phyloP scores from a whole-genome alignment of 495 filamentous ascomycete species.

The Terfezia claveryi region DNA sequence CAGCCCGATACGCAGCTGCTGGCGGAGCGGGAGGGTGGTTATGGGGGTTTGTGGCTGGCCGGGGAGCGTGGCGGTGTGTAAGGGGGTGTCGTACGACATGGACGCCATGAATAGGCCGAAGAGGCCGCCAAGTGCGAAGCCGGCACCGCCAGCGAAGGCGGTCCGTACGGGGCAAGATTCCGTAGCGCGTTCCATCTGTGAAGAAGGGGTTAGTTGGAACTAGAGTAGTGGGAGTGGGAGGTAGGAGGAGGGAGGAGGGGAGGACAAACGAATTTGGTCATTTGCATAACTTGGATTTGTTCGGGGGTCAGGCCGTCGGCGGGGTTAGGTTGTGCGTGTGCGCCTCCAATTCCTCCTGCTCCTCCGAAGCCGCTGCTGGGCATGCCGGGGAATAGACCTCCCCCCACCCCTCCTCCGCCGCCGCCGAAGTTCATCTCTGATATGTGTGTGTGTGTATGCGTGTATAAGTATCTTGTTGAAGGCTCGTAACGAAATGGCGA shows the following conservation, averaged over 20 bases:
- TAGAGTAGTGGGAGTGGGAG: background rate
- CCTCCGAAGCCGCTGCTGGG: background rate
- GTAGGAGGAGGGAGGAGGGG: background rate
- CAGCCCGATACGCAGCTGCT: slow-evolving; percentile 68
- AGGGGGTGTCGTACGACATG: slow-evolving; percentile 79
- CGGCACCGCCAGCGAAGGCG: slow-evolving; percentile 59
- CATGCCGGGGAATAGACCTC: background rate
- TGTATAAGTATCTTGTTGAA: too few relatives aligned
- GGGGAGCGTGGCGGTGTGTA: slow-evolving; percentile 17
- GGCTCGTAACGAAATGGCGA: too few relatives aligned
- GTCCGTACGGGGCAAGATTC: slow-evolving; percentile 77
- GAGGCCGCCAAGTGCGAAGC: slow-evolving; percentile 74
- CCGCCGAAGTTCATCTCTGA: too few relatives aligned
- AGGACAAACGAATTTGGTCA: slow-evolving; percentile 12
- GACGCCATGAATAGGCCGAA: slow-evolving; percentile 92
- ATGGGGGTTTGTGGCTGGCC: slow-evolving; percentile 27
- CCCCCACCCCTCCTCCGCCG: too few relatives aligned
- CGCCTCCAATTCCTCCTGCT: background rate
- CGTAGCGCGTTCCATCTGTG: slow-evolving; percentile 58
- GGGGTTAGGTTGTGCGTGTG: background rate
- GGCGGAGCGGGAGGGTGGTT: slow-evolving; percentile 47
- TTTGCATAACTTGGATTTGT: slow-evolving; percentile 13
- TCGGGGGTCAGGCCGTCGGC: slow-evolving; percentile 11
- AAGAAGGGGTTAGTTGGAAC: background rate
- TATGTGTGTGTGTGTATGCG: too few relatives aligned